These are phyloP conservation scores for Dryas alaskensis DNA, from an alignment of 306 rosid species.

Conservation along the genomic window DNA sequence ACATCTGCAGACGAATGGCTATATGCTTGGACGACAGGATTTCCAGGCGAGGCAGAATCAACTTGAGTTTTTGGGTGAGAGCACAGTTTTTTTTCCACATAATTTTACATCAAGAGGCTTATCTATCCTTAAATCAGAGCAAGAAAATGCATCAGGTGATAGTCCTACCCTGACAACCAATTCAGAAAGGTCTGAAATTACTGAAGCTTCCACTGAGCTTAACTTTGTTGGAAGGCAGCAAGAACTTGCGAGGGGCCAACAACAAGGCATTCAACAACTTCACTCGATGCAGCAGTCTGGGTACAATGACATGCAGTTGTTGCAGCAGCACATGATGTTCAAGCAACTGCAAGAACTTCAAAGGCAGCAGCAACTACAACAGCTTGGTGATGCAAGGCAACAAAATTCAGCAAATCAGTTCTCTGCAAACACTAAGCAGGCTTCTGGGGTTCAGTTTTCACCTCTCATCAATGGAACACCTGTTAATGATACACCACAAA, in stretches of 20 bases:
- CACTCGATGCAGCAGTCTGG: conserved; percentile 56
- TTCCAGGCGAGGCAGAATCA: conserved; percentile 35
- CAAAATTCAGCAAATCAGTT: conserved; percentile 45
- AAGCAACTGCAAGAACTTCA: conserved; percentile 56
- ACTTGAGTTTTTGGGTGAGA: conserved; percentile 34
- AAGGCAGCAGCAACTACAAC: conserved; percentile 55
- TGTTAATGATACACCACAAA: conserved; percentile 43
- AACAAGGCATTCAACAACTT: conserved; percentile 30
- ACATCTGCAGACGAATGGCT: conserved; percentile 34
- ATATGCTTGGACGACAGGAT: conserved; percentile 40
- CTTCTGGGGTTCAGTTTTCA: conserved; percentile 39
- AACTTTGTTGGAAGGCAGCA: conserved; percentile 44
- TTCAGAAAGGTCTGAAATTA: conserved; percentile 57
- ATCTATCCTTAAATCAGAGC: conserved; percentile 35
- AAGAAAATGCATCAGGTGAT: conserved; percentile 53
- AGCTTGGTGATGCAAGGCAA: conserved; percentile 45
- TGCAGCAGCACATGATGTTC: conserved; percentile 49
- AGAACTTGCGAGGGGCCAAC: conserved; percentile 43
- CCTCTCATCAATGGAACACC: conserved; percentile 48
- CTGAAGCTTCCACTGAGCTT: conserved; percentile 52
- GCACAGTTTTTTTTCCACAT: conserved; percentile 32
- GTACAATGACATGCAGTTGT: conserved; percentile 47
- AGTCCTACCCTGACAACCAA: conserved; percentile 61
- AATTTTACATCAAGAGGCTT: conserved; percentile 31
- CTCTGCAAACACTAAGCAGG: conserved; percentile 45